A percentile compares a stretch with the other conserved stretches of the same genome.
These are phyloP conservation scores for Sporobolomyces pararoseus DNA, from an alignment of 768 basidiomycete genomes.

Conservation along the genomic window DNA sequence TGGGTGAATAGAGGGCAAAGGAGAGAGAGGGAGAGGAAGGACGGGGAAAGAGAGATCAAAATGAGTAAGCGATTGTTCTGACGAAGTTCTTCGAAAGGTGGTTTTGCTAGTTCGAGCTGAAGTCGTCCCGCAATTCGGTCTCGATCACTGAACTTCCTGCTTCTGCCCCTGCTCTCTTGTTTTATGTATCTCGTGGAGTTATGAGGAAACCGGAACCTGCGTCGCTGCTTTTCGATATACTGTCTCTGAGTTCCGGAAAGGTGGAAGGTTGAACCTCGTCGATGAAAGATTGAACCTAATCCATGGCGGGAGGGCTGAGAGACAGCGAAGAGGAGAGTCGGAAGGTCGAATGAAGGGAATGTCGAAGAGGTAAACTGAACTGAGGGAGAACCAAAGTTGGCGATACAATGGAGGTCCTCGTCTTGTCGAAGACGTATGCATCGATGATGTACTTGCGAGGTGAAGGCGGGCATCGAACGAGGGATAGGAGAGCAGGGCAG, in stretches of 20 bases:
- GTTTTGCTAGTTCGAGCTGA: background rate
- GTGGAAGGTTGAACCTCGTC: too few species aligned
- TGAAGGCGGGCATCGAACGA: too few species aligned
- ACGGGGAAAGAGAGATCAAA: background rate
- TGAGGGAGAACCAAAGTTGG: too few species aligned
- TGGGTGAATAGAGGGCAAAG: conserved; percentile 39
- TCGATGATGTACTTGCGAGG: too few species aligned
- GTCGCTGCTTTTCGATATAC: too few species aligned
- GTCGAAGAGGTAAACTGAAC: background rate
- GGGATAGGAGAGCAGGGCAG: background rate
- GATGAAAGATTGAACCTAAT: too few species aligned
- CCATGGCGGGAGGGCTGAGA: too few species aligned
- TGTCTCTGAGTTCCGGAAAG: too few species aligned
- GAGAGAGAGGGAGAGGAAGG: background rate
- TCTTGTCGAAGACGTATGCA: too few species aligned
- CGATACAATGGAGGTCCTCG: background rate
- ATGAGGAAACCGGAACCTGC: background rate
- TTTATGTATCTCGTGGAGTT: too few species aligned
- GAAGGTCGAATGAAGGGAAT: background rate
- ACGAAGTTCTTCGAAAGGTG: background rate
- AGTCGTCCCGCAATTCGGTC: background rate
- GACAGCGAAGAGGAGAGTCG: too few species aligned
- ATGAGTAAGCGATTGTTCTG: conserved; percentile 36
- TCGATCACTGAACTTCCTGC: background rate
- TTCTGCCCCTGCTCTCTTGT: too few species aligned